These are phyloP conservation scores for Vaccinium corymbosum DNA, from an alignment of 148 eudicot genomes.

Conservation along the genomic window DNA sequence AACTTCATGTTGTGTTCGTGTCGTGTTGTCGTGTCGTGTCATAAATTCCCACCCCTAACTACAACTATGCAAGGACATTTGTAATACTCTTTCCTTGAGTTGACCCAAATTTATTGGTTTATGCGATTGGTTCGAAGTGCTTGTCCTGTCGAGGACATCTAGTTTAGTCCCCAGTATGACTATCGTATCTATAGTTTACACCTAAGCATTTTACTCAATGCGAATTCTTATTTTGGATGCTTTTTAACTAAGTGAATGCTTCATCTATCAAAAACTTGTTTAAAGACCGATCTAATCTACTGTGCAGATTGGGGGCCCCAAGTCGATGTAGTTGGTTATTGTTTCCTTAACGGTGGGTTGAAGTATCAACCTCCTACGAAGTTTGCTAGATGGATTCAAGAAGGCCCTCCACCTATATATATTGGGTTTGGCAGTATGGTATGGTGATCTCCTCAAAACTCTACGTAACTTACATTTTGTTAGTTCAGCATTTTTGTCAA, in stretches of 20 bases:
- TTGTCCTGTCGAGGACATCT: not conserved
- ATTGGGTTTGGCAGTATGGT: slow-evolving; percentile 99
- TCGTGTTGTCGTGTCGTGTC: too few species aligned
- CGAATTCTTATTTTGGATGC: not conserved
- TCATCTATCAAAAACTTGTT: not conserved
- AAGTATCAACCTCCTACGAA: slow-evolving; percentile 71
- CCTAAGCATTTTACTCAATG: not conserved
- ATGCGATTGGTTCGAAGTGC: not conserved
- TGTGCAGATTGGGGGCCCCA: slow-evolving; percentile 86
- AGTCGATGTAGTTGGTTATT: slow-evolving; percentile 94
- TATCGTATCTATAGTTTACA: not conserved
- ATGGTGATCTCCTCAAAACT: slow-evolving; percentile 17
- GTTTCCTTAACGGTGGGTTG: slow-evolving; percentile 77
- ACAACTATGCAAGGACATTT: not conserved
- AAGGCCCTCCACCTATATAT: slow-evolving; percentile 76
- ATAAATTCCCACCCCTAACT: too few species aligned
- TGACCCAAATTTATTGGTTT: slow-evolving; percentile 3
- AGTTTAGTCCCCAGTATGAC: not conserved
- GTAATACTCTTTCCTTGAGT: not conserved
- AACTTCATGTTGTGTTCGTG: too few species aligned
- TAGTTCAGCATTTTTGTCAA: not conserved
- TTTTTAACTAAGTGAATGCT: not conserved
- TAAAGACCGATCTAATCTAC: slow-evolving; percentile 8
- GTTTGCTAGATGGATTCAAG: slow-evolving; percentile 67
- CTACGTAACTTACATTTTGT: not conserved